Conservation (phyloP, 2,329 filamentous ascomycete genomes). For the Biscogniauxia sp. region DNA sequence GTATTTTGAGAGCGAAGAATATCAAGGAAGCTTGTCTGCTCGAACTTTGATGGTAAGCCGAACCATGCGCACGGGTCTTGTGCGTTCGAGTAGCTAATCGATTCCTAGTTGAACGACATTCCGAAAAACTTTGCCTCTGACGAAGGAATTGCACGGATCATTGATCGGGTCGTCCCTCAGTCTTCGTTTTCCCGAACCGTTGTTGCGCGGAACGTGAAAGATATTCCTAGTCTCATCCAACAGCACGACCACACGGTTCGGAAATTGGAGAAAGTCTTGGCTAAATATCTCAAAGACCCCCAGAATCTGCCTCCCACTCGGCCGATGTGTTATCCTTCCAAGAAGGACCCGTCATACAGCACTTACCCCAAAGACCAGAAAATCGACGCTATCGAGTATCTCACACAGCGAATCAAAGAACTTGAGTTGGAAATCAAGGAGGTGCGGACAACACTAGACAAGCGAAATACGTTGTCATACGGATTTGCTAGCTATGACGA, state of each 20-base stretch:
- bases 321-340: slow-evolving; percentile 76
- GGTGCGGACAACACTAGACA: slow-evolving; percentile 78
- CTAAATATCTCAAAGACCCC: slow-evolving; percentile 89
- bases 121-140: slow-evolving; percentile 74
- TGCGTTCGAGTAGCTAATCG: slow-evolving; percentile 1
- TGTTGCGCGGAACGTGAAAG: slow-evolving; percentile 88
- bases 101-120: slow-evolving; percentile 76
- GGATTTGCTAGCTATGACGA: slow-evolving; percentile 93
- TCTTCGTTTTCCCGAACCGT: slow-evolving; percentile 50
- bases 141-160: slow-evolving; percentile 81
- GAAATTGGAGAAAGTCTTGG: slow-evolving; percentile 76
- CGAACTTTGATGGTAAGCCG: slow-evolving; percentile 60
- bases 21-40: slow-evolving; percentile 82
- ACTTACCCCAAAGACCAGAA: slow-evolving; percentile 66
- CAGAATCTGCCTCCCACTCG: slow-evolving; percentile 72
- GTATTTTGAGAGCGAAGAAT: slow-evolving; percentile 85
- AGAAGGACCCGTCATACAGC: slow-evolving; percentile 68
- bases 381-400: slow-evolving; percentile 91
- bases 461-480: slow-evolving; percentile 82
- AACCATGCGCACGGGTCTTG: neutral
- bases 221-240: slow-evolving; percentile 79
- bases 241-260: slow-evolving; percentile 80
- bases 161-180: slow-evolving; percentile 75
- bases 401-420: slow-evolving; percentile 78
- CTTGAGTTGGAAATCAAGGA: slow-evolving; percentile 84